phyloP scores from a whole-genome alignment of 2,329 filamentous ascomycete species.

The Ceratocystiopsis sp. region DNA sequence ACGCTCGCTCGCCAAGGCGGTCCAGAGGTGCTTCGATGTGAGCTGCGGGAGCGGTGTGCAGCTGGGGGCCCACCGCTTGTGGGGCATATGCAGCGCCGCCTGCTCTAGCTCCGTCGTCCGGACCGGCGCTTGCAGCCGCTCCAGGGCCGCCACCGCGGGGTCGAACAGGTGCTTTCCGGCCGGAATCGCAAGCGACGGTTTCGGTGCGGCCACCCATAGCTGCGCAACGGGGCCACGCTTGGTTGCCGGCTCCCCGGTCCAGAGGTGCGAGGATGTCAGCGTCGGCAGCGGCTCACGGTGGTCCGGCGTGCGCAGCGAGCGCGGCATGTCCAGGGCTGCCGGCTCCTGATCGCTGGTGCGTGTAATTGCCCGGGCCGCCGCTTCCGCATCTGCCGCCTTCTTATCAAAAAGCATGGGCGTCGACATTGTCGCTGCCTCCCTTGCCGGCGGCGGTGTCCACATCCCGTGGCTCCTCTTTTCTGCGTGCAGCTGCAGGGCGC shows the following conservation, averaged over 20 bases:
- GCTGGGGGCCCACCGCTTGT: too few species aligned
- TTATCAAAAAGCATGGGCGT: too few species aligned
- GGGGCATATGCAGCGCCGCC: not conserved
- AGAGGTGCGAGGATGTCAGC: not conserved
- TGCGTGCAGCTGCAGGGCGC: not conserved
- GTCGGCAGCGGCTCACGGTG: too few species aligned
- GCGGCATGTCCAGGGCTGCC: not conserved
- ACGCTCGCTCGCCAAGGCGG: too few species aligned
- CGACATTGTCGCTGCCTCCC: not conserved
- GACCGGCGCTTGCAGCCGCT: not conserved
- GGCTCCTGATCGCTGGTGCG: not conserved
- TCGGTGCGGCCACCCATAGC: not conserved
- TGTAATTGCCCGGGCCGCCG: too few species aligned
- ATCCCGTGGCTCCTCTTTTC: not conserved
- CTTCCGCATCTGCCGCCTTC: too few species aligned
- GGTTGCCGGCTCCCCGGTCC: not conserved
- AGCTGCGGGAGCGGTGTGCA: not conserved
- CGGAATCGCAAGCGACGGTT: too few species aligned
- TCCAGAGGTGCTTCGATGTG: too few species aligned
- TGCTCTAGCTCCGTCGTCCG: not conserved
- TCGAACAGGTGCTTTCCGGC: not conserved
- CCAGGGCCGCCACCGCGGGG: not conserved
- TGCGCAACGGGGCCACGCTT: not conserved
- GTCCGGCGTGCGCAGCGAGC: too few species aligned
- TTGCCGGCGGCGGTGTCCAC: constrained; percentile 1